These are phyloP conservation scores for Trebouxia sp. DNA, from an alignment of 139 green algal genomes.

Conservation along the genomic window DNA sequence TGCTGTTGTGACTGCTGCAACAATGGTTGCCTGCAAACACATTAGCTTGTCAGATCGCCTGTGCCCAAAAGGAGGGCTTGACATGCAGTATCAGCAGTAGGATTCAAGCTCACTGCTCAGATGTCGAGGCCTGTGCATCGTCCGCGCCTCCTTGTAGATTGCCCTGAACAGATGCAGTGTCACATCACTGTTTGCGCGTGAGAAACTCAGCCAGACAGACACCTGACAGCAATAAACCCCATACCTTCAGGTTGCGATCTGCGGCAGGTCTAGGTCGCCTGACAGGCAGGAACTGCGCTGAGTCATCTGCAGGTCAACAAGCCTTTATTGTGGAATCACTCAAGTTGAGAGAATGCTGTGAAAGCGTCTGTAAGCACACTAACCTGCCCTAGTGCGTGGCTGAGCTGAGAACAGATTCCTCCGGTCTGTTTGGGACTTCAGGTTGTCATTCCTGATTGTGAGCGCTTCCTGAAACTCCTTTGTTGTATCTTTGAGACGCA, in stretches of 20 bases:
- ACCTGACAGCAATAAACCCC: too few species aligned
- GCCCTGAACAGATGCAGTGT: neutral
- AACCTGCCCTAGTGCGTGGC: conserved; percentile 11
- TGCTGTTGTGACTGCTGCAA: conserved; percentile 50
- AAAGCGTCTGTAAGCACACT: neutral
- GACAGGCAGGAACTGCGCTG: conserved; percentile 17
- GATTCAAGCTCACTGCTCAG: conserved; percentile 27
- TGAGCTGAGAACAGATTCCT: conserved; percentile 82
- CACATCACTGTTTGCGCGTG: neutral
- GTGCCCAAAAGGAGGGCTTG: too few species aligned
- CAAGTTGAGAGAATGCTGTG: neutral
- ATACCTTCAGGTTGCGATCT: neutral
- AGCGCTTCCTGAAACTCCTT: conserved; percentile 95
- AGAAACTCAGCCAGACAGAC: too few species aligned
- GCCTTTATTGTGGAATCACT: neutral
- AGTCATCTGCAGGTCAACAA: neutral
- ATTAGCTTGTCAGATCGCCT: neutral
- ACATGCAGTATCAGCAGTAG: too few species aligned
- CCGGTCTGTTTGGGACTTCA: conserved; percentile 82
- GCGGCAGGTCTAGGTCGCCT: neutral
- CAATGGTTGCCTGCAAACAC: conserved; percentile 32
- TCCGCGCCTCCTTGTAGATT: neutral
- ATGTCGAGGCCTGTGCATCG: neutral
- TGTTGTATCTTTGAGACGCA: conserved; percentile 82
- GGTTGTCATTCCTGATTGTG: conserved; percentile 87